phyloP scores from a whole-genome alignment of 495 filamentous ascomycete genomes.

The Aspergillus indologenus region DNA sequence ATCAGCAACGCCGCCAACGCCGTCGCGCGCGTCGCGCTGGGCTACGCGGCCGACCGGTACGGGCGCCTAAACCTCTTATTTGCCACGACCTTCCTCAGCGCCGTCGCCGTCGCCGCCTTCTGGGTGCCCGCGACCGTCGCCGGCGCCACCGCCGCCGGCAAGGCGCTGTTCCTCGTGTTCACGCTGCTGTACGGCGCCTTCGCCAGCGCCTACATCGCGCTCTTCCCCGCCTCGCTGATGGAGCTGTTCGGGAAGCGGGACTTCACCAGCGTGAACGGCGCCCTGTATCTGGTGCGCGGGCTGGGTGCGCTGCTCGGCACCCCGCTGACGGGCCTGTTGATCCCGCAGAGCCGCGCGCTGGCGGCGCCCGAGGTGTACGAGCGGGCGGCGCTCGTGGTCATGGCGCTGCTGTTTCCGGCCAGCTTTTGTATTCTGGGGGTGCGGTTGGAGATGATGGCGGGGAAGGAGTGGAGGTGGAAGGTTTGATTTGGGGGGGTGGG shows the following conservation, averaged over 20 bases:
- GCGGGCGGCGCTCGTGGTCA: neutral
- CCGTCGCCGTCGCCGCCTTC: constrained; percentile 31
- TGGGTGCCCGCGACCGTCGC: constrained; percentile 39
- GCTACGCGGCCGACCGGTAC: constrained; percentile 46
- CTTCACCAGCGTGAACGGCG: constrained; percentile 36
- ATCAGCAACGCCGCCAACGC: constrained; percentile 33
- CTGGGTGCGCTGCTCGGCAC: neutral
- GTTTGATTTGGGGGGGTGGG: neutral
- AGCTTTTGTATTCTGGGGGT: neutral
- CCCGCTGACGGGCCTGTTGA: neutral
- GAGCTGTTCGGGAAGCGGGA: constrained; percentile 44
- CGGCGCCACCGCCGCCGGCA: constrained; percentile 14
- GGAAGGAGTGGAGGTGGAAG: neutral
- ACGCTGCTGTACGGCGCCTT: constrained; percentile 38
- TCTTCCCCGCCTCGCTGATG: constrained; percentile 40
- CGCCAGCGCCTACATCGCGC: constrained; percentile 39
- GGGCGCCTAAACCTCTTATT: constrained; percentile 41
- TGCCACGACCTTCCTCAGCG: constrained; percentile 36
- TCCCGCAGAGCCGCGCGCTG: neutral
- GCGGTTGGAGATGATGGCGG: neutral
- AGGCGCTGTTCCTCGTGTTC: constrained; percentile 36
- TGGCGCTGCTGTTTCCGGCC: neutral
- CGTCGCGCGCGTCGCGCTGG: constrained; percentile 25
- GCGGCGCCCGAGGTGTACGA: neutral
- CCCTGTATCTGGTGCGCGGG: neutral